phyloP scores from a whole-genome alignment of 805 yeast genomes.

The Wickerhamiella australiensis region DNA sequence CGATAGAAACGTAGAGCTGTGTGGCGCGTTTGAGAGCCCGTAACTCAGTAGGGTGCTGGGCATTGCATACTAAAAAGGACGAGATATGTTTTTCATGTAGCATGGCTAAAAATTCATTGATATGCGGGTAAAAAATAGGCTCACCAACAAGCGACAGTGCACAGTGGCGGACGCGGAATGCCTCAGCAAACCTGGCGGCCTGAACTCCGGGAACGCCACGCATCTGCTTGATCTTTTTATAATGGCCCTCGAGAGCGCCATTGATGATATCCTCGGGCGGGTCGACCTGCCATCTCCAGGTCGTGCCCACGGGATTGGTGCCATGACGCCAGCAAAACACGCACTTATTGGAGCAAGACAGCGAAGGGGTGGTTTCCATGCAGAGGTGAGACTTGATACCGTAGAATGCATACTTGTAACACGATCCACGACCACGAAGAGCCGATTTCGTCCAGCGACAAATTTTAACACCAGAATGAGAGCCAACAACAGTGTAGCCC shows the following conservation, averaged over 20 bases:
- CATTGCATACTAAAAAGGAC: constrained; percentile 84
- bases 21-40: constrained; percentile 63
- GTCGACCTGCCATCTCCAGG: constrained; percentile 94
- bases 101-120: constrained; percentile 70
- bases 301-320: constrained; percentile 89
- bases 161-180: constrained; percentile 79
- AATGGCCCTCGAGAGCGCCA: constrained; percentile 83
- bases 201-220: constrained; percentile 92
- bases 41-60: constrained; percentile 86
- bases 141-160: constrained; percentile 90
- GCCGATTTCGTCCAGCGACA: constrained; percentile 97
- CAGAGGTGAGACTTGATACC: constrained; percentile 85
- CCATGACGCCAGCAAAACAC: constrained; percentile 98
- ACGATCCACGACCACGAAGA: constrained; percentile 83
- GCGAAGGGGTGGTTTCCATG: constrained; percentile 90
- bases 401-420: constrained; percentile 84
- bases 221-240: constrained; percentile 84
- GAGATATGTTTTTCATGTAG: constrained; percentile 71
- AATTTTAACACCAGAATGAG: constrained; percentile 89
- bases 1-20: constrained; percentile 83
- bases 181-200: constrained; percentile 81
- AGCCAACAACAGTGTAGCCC: constrained; percentile 85
- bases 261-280: constrained; percentile 71
- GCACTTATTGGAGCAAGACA: constrained; percentile 90
- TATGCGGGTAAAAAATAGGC: constrained; percentile 87